Conservation (phyloP, 768 basidiomycete genomes). For the Lentinula boryana region DNA sequence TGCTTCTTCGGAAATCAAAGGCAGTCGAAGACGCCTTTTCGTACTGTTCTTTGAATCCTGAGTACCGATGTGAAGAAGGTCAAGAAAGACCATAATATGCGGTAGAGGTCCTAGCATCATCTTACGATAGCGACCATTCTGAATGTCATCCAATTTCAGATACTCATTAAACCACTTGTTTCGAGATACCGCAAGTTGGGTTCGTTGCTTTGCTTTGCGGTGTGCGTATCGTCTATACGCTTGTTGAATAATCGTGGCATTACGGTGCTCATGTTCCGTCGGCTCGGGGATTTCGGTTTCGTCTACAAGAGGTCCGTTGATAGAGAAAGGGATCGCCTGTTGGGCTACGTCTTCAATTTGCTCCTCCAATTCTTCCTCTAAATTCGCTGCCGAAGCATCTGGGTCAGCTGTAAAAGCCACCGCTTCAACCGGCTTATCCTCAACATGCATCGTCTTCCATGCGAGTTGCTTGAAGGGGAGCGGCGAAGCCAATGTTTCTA, state of each 20-base stretch:
- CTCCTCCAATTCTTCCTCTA: conserved; percentile 9
- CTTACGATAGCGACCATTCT: conserved; percentile 1
- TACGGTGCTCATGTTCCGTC: conserved; percentile 20
- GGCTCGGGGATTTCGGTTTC: conserved; percentile 12
- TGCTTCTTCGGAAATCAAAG: not conserved
- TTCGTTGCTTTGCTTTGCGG: conserved; percentile 8
- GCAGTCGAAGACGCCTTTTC: not conserved
- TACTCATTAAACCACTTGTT: conserved; percentile 1
- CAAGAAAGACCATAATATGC: conserved; percentile 1
- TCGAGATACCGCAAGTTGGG: conserved; percentile 10
- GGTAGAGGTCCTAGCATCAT: conserved; percentile 9
- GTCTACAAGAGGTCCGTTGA: conserved; percentile 10
- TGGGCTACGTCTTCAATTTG: conserved; percentile 7
- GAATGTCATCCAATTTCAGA: not conserved
- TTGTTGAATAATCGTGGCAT: conserved; percentile 18
- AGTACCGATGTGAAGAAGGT: not conserved
- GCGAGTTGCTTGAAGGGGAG: not conserved
- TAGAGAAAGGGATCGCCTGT: not conserved
- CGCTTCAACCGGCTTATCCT: not conserved
- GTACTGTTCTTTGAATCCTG: not conserved
- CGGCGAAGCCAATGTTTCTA: not conserved
- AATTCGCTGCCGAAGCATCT: conserved; percentile 9
- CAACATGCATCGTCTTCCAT: not conserved
- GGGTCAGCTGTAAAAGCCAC: not conserved
- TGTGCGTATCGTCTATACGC: conserved; percentile 8